Base-by-base conservation (phyloP, 2,329 filamentous ascomycete genomes). In the Aureobasidium melanogenum region DNA sequence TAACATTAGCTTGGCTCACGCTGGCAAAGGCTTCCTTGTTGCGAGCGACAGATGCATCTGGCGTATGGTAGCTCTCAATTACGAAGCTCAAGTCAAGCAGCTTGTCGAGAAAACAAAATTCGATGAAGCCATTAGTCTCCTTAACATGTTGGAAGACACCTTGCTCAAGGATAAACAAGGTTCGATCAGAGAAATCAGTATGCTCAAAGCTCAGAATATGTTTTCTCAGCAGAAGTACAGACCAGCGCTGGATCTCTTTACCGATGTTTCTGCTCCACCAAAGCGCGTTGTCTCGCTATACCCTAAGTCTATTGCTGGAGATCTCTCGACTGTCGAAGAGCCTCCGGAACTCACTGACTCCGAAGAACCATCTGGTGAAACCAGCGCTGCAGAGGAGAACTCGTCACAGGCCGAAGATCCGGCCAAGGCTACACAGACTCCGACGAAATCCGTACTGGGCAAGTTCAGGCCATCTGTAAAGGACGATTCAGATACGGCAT, bases 21-120 rank as follows among this genome's bases (percentile, higher is more conserved):
- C 91, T 0, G 94, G 90, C 3, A 99, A 99, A 72, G 93, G 92
- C 0, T 99, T 99, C 68, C 83, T 97, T 63, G 91, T 97, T 56
- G 88, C 88, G 22, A 97, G 93, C 70, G 94, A 97, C 61, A 83
- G 94, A 47, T 88, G 83, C 36, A 89, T 99, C 39, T 99, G 94
- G 94, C 88, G 94, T 67, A 97, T 99, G 94, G 89, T 87, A 65
- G 89, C 93, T 3, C 85, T 92, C 39, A 88, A 92, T 66, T 99
- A 99, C 70, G 90, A 96, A 71, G 85, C 86, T 2, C 94, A 99
- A 71, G 85, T 97, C 24, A 84, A 91, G 63, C 85, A 94, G 66
- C 80, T 99, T 28, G 85, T 96, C 1, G 82, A 86, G 22, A 84
- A 82, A 63, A 84, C 82, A 10, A 83, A 84, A 63, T 89, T 92